These are phyloP conservation scores for Bauhinia variegata DNA, from an alignment of 306 rosid species.

Conservation along the genomic window DNA sequence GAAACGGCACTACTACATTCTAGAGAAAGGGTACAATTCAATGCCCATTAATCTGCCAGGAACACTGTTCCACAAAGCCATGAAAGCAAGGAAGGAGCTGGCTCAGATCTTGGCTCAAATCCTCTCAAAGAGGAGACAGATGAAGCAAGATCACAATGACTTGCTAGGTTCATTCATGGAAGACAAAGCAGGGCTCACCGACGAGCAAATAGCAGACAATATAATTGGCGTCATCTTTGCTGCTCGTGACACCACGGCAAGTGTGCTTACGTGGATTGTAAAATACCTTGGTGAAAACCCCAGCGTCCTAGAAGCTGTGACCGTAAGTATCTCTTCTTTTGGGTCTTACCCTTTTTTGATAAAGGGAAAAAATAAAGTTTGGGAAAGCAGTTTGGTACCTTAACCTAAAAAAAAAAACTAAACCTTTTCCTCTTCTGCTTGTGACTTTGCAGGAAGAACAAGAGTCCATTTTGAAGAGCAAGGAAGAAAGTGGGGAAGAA, in stretches of 20 bases:
- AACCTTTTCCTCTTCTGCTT: not conserved
- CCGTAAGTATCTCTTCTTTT: conserved; percentile 51
- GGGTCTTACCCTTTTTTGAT: conserved; percentile 33
- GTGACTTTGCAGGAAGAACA: conserved; percentile 68
- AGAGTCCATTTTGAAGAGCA: conserved; percentile 55
- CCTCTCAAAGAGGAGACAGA: conserved; percentile 65
- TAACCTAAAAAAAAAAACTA: not conserved
- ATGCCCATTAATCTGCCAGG: conserved; percentile 90
- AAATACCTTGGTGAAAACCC: conserved; percentile 87
- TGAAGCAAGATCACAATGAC: conserved; percentile 57
- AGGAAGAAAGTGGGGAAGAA: conserved; percentile 54
- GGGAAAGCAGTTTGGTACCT: conserved; percentile 11
- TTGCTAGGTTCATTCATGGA: conserved; percentile 86
- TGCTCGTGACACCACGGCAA: conserved; percentile 96
- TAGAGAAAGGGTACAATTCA: conserved; percentile 92
- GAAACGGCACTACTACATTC: conserved; percentile 76
- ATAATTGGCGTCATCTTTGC: conserved; percentile 92
- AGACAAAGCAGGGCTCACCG: conserved; percentile 80
- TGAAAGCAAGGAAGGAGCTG: conserved; percentile 88
- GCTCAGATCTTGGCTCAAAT: conserved; percentile 77
- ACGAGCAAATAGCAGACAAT: conserved; percentile 88
- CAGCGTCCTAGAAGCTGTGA: conserved; percentile 77
- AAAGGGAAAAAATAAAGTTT: not conserved
- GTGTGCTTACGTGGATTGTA: conserved; percentile 89
- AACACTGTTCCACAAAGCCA: conserved; percentile 84